A percentile compares a stretch with the other conserved stretches of the same genome.
Conservation (phyloP, 176 grass and related monocot species). For the Musa acuminata region DNA sequence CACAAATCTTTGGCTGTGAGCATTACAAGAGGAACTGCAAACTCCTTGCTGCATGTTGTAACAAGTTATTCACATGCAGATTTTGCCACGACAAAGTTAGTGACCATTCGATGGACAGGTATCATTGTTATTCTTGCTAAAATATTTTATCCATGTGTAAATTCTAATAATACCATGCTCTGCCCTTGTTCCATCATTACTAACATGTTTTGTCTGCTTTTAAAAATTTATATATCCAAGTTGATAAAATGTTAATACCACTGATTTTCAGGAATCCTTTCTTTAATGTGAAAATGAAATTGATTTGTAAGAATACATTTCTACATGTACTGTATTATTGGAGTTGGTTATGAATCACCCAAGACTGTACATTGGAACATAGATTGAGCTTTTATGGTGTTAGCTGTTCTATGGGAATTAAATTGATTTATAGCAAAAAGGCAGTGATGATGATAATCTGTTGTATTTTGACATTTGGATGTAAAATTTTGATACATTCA, state of each 20-base stretch:
- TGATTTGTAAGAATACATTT: background rate
- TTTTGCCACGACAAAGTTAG: constrained; percentile 94
- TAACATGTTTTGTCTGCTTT: background rate
- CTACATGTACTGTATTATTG: background rate
- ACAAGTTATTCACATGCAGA: constrained; percentile 83
- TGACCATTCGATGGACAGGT: constrained; percentile 87
- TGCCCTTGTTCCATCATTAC: background rate
- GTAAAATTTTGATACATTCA: background rate
- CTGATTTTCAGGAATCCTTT: background rate
- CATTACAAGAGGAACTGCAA: constrained; percentile 97
- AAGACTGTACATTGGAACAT: background rate
- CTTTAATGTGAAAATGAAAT: background rate
- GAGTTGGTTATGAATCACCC: background rate
- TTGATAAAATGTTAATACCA: background rate
- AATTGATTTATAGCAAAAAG: background rate
- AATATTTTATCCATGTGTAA: background rate
- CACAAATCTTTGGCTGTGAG: constrained; percentile 73
- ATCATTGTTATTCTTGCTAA: constrained; percentile 13
- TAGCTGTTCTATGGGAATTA: background rate
- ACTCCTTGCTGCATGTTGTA: constrained; percentile 74
- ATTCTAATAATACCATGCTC: background rate
- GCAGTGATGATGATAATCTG: background rate
- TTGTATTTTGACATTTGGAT: background rate
- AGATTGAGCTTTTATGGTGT: background rate
- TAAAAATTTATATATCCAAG: background rate